A percentile compares a stretch with the other conserved stretches of the same genome.
These are phyloP conservation scores for Termitomyces sp. DNA, from an alignment of 768 basidiomycete genomes.

Conservation along the genomic window DNA sequence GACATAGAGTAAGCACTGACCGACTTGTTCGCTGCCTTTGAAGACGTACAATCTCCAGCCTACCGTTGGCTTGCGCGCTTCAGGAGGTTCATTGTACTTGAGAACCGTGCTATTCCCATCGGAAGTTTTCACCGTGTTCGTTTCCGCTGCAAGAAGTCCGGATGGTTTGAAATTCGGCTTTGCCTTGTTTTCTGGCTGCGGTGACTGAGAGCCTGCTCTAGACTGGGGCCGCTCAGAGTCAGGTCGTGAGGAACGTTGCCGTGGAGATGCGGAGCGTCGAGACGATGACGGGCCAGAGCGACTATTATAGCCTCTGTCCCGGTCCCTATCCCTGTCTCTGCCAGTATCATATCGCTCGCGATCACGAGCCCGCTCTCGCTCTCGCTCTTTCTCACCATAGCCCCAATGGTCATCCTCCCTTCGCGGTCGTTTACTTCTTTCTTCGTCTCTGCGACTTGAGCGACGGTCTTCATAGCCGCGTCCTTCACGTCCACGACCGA, in stretches of 20 bases:
- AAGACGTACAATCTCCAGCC: slow-evolving; percentile 98
- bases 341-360: slow-evolving; percentile 35
- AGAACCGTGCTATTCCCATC: slow-evolving; percentile 80
- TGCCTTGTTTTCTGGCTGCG: slow-evolving; percentile 47
- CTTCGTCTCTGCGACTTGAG: slow-evolving; percentile 5
- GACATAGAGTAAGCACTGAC: slow-evolving; percentile 39
- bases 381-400: slow-evolving; percentile 25
- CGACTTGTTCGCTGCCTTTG: slow-evolving; percentile 89
- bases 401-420: slow-evolving; percentile 12
- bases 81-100: slow-evolving; percentile 98
- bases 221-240: slow-evolving; percentile 28
- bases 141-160: slow-evolving; percentile 91
- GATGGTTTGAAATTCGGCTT: slow-evolving; percentile 90
- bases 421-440: slow-evolving; percentile 2
- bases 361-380: slow-evolving; percentile 37
- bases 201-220: slow-evolving; percentile 36
- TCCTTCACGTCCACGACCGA: slow-evolving; percentile 8
- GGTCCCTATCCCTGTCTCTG: slow-evolving; percentile 21
- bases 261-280: slow-evolving; percentile 63
- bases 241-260: slow-evolving; percentile 32
- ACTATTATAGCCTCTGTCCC: slow-evolving; percentile 19
- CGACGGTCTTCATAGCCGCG: slow-evolving; percentile 7
- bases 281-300: slow-evolving; percentile 23
- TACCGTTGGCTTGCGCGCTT: slow-evolving; percentile 85
- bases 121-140: slow-evolving; percentile 76